Conservation (phyloP, 208 protist genomes). For the Spongospora subterranea region DNA sequence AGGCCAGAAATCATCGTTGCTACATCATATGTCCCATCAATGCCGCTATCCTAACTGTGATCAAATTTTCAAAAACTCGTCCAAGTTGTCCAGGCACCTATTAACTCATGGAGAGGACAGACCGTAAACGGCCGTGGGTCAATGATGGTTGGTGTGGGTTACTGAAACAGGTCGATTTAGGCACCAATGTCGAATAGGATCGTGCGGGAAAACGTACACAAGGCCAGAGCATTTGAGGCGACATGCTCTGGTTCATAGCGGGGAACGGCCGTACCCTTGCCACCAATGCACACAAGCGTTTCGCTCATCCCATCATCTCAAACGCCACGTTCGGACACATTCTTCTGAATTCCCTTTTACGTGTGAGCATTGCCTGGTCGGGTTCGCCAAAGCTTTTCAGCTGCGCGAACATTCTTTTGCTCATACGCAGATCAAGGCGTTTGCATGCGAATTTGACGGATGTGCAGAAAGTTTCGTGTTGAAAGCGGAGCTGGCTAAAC, state of each 20-base stretch:
- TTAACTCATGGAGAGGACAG: background rate
- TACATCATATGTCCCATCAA: no score
- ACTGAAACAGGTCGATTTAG: no score
- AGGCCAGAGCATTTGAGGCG: background rate
- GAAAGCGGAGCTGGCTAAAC: background rate
- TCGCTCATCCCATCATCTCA: slow-evolving; percentile 29
- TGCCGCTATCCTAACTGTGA: slow-evolving; percentile 29
- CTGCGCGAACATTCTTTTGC: slow-evolving; percentile 10
- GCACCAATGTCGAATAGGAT: background rate
- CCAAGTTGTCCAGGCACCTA: background rate
- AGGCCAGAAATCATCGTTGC: no score
- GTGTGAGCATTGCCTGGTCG: background rate
- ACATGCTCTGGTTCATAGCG: background rate
- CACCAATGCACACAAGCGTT: background rate
- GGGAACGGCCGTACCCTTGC: background rate
- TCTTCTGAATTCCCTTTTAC: background rate
- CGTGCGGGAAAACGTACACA: slow-evolving; percentile 20
- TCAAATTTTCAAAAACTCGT: background rate
- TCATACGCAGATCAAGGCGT: slow-evolving; percentile 30
- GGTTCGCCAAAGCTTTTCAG: slow-evolving; percentile 25
- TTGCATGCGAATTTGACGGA: background rate
- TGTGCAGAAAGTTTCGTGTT: background rate
- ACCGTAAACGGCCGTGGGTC: background rate
- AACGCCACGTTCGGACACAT: slow-evolving; percentile 23
- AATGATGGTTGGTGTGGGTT: background rate